These are phyloP conservation scores for Coffea canephora DNA, from an alignment of 257 asterid genomes.

Conservation along the genomic window DNA sequence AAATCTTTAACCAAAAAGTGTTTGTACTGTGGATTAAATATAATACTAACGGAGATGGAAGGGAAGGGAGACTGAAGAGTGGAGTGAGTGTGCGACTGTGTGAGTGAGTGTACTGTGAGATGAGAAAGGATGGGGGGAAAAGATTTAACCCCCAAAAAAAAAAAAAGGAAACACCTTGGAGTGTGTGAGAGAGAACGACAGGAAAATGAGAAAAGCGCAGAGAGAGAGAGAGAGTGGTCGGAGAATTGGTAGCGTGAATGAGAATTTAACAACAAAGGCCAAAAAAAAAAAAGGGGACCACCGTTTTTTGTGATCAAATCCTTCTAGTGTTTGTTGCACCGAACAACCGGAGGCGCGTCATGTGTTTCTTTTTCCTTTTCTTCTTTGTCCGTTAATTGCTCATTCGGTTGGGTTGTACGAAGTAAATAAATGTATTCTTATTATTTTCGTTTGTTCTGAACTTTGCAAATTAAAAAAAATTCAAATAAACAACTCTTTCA, in stretches of 20 bases:
- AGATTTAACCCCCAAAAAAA: no score
- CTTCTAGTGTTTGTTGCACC: constrained; percentile 4
- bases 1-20: constrained; percentile 5
- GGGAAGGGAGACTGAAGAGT: neutral
- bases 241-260: constrained; percentile 4
- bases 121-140: neutral
- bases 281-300: constrained; percentile 18
- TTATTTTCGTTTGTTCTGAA: no score
- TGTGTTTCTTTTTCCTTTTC: neutral
- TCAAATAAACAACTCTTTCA: no score
- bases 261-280: neutral
- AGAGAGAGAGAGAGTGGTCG: constrained; percentile 3
- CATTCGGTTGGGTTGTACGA: no score
- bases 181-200: constrained; percentile 28
- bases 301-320: neutral
- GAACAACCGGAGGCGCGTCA: constrained; percentile 14
- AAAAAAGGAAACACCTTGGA: constrained; percentile 1
- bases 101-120: neutral
- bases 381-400: no score
- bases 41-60: neutral
- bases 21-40: neutral
- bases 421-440: no score
- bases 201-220: neutral
- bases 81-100: neutral
- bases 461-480: no score